Percentiles rank a stretch among this genome's conserved stretches.
phyloP scores from a whole-genome alignment of 2,329 filamentous ascomycete species.

The Plectosphaerella sp. region DNA sequence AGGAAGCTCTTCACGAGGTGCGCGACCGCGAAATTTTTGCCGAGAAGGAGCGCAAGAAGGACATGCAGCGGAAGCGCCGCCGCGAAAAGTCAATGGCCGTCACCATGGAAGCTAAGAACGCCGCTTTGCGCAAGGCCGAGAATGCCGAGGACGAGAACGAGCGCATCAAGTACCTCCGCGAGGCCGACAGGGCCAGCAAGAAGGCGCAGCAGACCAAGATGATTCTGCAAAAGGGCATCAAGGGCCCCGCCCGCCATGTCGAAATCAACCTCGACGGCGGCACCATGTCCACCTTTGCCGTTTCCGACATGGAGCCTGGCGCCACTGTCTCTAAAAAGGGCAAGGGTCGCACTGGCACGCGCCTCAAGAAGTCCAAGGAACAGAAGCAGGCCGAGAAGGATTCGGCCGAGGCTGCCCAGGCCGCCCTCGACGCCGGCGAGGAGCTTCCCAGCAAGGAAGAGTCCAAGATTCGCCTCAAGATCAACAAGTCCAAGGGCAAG shows the following conservation, averaged over 20 bases:
- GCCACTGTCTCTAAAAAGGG: constrained; percentile 38
- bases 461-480: constrained; percentile 59
- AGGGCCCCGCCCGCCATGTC: constrained; percentile 65
- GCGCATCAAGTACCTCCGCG: constrained; percentile 72
- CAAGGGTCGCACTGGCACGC: constrained; percentile 54
- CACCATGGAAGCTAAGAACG: constrained; percentile 85
- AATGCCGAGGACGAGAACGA: constrained; percentile 79
- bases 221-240: constrained; percentile 81
- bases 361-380: constrained; percentile 87
- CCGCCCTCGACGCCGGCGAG: constrained; percentile 73
- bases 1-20: constrained; percentile 79
- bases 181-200: constrained; percentile 85
- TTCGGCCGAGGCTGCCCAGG: constrained; percentile 82
- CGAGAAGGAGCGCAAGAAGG: constrained; percentile 98
- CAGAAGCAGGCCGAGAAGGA: constrained; percentile 78
- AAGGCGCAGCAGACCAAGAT: constrained; percentile 89
- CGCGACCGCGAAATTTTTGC: constrained; percentile 85
- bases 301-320: constrained; percentile 49
- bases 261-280: constrained; percentile 82
- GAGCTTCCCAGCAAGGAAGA: constrained; percentile 61
- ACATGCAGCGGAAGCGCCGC: constrained; percentile 96
- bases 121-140: constrained; percentile 72
- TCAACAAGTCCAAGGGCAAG: constrained; percentile 47
- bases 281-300: constrained; percentile 79
- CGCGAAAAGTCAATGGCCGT: constrained; percentile 95